Evolutionary conservation across 2,329 filamentous ascomycete genomes (phyloP).

Genomic region (Arthrinium puccinioides): DNA sequence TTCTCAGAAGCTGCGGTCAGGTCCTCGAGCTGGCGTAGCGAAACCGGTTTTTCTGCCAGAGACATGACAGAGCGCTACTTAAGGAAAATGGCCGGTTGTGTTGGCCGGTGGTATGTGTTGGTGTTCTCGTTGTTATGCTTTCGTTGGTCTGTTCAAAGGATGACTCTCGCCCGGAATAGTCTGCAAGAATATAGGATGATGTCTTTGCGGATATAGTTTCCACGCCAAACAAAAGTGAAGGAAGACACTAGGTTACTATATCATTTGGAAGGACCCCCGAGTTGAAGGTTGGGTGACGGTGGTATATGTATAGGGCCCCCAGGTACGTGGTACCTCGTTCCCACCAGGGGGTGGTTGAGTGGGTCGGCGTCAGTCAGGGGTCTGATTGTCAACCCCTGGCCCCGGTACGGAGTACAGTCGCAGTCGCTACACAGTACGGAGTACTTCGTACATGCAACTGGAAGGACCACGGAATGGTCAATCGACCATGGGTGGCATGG

Average conservation of each 20-base stretch:
- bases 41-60: conserved; percentile 1
- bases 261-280: too few relatives aligned
- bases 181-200: neutral
- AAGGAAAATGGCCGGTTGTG: neutral
- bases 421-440: too few relatives aligned
- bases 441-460: neutral
- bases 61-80: neutral
- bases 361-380: too few relatives aligned
- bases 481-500: neutral
- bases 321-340: too few relatives aligned
- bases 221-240: too few relatives aligned
- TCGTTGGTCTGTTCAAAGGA: neutral
- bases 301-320: too few relatives aligned
- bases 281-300: too few relatives aligned
- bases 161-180: neutral
- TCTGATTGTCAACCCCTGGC: too few relatives aligned
- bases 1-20: neutral
- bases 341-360: too few relatives aligned
- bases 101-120: neutral
- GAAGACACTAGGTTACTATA: too few relatives aligned
- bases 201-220: neutral
- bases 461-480: neutral
- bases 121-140: conserved; percentile 1
- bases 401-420: too few relatives aligned
- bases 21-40: neutral